These are phyloP conservation scores for Xylona heveae DNA, from an alignment of 495 filamentous ascomycete genomes.

Conservation along the genomic window DNA sequence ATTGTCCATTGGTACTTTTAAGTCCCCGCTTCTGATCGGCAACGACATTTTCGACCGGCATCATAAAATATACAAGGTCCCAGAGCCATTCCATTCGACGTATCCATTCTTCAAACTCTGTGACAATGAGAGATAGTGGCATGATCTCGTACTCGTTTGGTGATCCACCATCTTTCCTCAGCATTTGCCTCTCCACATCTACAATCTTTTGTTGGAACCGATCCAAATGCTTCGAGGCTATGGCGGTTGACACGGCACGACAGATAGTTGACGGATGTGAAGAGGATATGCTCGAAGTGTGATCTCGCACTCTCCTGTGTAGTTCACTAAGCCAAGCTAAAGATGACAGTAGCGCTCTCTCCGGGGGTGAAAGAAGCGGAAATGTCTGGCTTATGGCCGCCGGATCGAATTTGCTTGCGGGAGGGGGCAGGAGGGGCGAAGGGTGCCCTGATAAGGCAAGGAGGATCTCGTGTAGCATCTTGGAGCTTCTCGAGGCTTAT, in stretches of 20 bases:
- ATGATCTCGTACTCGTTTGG: conserved; percentile 88
- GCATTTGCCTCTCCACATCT: conserved; percentile 57
- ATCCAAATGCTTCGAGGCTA: conserved; percentile 49
- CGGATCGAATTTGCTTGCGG: conserved; percentile 17
- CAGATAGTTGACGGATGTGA: conserved; percentile 60
- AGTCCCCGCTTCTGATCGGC: conserved; percentile 6
- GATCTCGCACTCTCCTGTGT: conserved; percentile 43
- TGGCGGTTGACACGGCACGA: conserved; percentile 66
- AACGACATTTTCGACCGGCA: conserved; percentile 12
- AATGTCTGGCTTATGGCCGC: conserved; percentile 17
- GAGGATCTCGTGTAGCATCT: conserved; percentile 93
- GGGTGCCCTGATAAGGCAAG: conserved; percentile 85
- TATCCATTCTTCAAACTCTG: conserved; percentile 68
- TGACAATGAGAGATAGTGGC: conserved; percentile 64
- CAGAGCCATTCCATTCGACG: conserved; percentile 72
- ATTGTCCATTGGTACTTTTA: conserved; percentile 7
- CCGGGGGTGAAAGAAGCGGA: conserved; percentile 46
- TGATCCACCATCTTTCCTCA: conserved; percentile 44
- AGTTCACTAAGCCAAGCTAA: conserved; percentile 54
- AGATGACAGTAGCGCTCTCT: conserved; percentile 59
- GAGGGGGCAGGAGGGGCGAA: conserved; percentile 52
- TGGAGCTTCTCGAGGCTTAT: no score
- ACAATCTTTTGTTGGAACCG: conserved; percentile 67
- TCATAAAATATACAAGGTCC: conserved; percentile 44
- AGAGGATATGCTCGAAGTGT: conserved; percentile 40